Conservation (phyloP, 2,329 filamentous ascomycete species). For the Hypoxylon sp. region DNA sequence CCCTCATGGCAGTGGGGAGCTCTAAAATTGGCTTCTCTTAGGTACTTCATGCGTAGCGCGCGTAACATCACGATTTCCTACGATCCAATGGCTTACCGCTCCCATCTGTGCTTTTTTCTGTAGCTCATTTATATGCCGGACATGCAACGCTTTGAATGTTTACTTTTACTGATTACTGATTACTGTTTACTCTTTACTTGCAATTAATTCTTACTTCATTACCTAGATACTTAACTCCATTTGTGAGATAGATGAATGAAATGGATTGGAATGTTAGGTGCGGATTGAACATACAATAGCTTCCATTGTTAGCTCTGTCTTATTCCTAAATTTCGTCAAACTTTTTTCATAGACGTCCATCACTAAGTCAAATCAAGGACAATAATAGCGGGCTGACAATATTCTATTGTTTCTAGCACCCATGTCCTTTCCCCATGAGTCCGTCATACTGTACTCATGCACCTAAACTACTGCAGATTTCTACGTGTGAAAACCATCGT, state of each 20-base stretch:
- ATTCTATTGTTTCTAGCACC: no score
- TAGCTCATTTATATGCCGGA: no score
- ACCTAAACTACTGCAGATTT: background rate
- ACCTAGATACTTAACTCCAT: no score
- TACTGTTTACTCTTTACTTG: background rate
- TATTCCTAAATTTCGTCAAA: no score
- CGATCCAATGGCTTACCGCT: slow-evolving; percentile 17
- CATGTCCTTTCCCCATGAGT: no score
- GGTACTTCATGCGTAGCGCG: slow-evolving; percentile 37
- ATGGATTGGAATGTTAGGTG: no score
- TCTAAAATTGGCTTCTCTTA: slow-evolving; percentile 38
- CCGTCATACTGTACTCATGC: slow-evolving; percentile 1
- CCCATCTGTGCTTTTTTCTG: no score
- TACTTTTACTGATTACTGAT: background rate
- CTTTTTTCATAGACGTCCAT: slow-evolving; percentile 2
- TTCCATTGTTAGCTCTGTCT: no score
- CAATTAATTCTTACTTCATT: no score
- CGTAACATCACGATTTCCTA: slow-evolving; percentile 17
- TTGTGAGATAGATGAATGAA: no score
- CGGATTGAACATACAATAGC: no score
- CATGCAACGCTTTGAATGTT: no score
- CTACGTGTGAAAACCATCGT: slow-evolving; percentile 2
- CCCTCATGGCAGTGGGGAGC: slow-evolving; percentile 29
- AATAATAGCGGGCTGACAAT: slow-evolving; percentile 12
- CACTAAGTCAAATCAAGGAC: slow-evolving; percentile 7